Base-by-base conservation (phyloP, 768 basidiomycete species). In the Boletus subcaerulescens region DNA sequence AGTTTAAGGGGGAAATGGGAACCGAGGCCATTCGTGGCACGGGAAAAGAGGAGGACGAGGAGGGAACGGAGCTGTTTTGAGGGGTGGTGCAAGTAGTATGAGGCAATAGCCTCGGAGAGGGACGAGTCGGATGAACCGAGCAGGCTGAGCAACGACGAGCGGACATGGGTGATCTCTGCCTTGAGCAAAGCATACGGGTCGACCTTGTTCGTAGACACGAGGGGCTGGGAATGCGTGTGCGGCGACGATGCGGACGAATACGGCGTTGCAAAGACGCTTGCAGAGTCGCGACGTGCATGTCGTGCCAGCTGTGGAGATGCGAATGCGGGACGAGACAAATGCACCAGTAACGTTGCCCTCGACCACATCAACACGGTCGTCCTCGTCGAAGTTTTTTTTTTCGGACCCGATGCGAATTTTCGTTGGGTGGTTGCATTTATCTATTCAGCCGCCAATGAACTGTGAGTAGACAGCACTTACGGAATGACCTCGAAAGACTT, bases 11-110 rank as follows among this genome's bases (percentile, higher is more conserved):
- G 70, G 81, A 86, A 96, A 40, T 76, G 70, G 7, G 29, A 29
- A 2, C 91, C 90, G 32, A 96, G 75, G 2, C 96, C 96, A 66
- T 98, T 98, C 24, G 94, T 97, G 10, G 95, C 97, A 53, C 88
- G 87, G 17, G 91, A 78, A 71, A 97, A 90, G 33, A 99, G 81
- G 20, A 99, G 80, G 15, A 98, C 91, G 33, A 98, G 76, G 49
- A 94, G 74, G 3, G 97, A 92, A 7, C 97, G 83, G 29, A 98
- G 77, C 66, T 98, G 94, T 66, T 94, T 94, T 11, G 93, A 91
- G 14, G 88, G 87, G 54, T 90, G 85, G 46, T 87, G 74, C 68
- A 98, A 98, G 75, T 96, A 98, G 73, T 91, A 94, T 59, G 91
- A 83, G 3, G 96, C 94, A 50, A 97, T 86, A 29, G 8, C 8